Evolutionary conservation across 208 protist genomes (phyloP).

Genomic region (Leishmania lainsoni): DNA sequence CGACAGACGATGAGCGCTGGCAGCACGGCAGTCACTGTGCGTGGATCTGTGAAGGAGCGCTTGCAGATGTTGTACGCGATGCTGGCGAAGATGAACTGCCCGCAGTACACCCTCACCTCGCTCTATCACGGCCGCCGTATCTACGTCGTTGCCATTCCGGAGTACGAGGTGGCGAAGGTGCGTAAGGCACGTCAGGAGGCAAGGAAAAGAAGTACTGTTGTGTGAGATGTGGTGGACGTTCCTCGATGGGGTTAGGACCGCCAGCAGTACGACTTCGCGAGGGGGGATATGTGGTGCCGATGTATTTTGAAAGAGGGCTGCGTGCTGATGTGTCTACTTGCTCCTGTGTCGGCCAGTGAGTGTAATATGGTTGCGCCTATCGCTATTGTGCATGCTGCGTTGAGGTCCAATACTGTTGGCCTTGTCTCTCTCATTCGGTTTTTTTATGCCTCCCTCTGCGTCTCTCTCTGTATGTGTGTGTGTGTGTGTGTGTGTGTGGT

Average conservation of each 20-base stretch:
- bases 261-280: not conserved
- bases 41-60: slow-evolving; percentile 34
- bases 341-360: not conserved
- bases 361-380: not conserved
- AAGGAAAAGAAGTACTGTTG: not conserved
- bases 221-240: not conserved
- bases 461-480: no score
- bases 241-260: not conserved
- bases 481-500: not conserved
- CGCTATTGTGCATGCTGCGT: not conserved
- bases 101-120: slow-evolving; percentile 84
- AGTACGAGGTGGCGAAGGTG: slow-evolving; percentile 72
- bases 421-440: not conserved
- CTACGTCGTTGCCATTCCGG: slow-evolving; percentile 79
- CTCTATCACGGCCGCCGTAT: slow-evolving; percentile 65
- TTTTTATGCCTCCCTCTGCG: not conserved
- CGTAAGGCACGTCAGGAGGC: slow-evolving; percentile 24
- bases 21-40: slow-evolving; percentile 12
- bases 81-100: slow-evolving; percentile 78
- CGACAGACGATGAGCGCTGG: not conserved
- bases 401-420: no score
- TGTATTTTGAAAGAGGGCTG: not conserved
- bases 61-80: slow-evolving; percentile 57
- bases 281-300: not conserved
- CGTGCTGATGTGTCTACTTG: not conserved